A percentile compares a stretch with the other conserved stretches of the same genome.
Evolutionary conservation across 306 rosid species (phyloP).

Genomic region (Corylus avellana): DNA sequence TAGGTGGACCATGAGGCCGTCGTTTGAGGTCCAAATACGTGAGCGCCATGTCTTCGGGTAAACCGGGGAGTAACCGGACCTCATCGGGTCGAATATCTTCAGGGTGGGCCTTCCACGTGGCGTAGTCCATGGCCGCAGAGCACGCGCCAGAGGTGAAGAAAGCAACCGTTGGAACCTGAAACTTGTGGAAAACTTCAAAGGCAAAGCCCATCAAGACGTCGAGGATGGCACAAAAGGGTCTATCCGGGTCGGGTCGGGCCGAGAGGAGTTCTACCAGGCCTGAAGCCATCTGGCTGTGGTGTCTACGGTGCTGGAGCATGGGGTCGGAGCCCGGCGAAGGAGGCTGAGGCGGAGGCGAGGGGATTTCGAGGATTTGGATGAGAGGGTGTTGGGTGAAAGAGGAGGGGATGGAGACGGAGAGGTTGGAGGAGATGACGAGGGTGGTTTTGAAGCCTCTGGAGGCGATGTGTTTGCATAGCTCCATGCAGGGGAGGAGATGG

Average conservation of each 20-base stretch:
- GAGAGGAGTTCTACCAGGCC: constrained; percentile 44
- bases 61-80: constrained; percentile 47
- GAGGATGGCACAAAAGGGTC: constrained; percentile 53
- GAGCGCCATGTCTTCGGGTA: constrained; percentile 56
- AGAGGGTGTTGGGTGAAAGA: constrained; percentile 47
- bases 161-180: constrained; percentile 43
- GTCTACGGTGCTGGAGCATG: constrained; percentile 10
- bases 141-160: constrained; percentile 68
- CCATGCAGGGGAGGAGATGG: constrained; percentile 61
- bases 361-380: constrained; percentile 39
- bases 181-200: constrained; percentile 35
- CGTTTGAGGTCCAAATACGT: constrained; percentile 36
- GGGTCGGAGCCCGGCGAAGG: constrained; percentile 20
- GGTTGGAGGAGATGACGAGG: constrained; percentile 42
- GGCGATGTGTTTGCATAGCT: constrained; percentile 62
- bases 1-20: constrained; percentile 22
- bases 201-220: constrained; percentile 63
- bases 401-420: constrained; percentile 51
- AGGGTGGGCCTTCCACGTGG: constrained; percentile 51
- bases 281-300: constrained; percentile 1
- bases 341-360: constrained; percentile 8
- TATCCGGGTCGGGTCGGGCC: not conserved
- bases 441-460: constrained; percentile 41
- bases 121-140: constrained; percentile 55
- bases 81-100: constrained; percentile 45